These are phyloP conservation scores for Ploettnerulaceae sp. DNA, from an alignment of 2,329 filamentous ascomycete species.

Conservation along the genomic window DNA sequence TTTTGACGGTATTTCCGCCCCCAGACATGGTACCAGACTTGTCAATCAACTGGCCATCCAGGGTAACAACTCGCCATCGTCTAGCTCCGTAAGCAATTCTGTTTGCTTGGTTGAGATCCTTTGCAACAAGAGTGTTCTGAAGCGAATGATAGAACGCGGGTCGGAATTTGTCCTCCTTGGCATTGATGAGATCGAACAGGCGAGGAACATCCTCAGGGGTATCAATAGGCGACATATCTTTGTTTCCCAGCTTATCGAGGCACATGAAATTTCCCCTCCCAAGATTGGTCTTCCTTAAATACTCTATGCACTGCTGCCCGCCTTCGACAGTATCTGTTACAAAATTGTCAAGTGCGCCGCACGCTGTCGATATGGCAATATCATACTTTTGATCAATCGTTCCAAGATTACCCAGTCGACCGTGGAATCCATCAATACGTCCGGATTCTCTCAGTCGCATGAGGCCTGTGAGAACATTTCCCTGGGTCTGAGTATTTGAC, in stretches of 20 bases:
- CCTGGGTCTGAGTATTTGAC: constrained; percentile 83
- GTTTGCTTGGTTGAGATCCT: constrained; percentile 91
- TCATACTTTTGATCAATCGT: constrained; percentile 93
- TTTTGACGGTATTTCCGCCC: constrained; percentile 85
- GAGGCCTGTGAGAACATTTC: constrained; percentile 84
- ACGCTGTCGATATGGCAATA: constrained; percentile 96
- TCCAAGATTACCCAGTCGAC: constrained; percentile 87
- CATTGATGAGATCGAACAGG: constrained; percentile 85
- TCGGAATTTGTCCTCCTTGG: constrained; percentile 80
- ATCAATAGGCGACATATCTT: constrained; percentile 73
- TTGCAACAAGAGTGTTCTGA: constrained; percentile 90
- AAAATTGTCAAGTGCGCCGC: constrained; percentile 86
- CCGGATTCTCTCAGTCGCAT: constrained; percentile 96
- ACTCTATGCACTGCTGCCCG: constrained; percentile 96
- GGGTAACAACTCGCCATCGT: constrained; percentile 92
- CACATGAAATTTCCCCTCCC: constrained; percentile 97
- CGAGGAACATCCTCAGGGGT: constrained; percentile 91
- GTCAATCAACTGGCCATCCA: constrained; percentile 93
- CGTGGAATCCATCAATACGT: constrained; percentile 94
- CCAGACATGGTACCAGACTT: constrained; percentile 99
- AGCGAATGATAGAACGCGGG: constrained; percentile 94
- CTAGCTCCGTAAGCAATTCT: constrained; percentile 91
- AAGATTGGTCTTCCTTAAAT: constrained; percentile 93
- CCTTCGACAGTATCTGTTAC: constrained; percentile 95
- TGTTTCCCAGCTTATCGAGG: constrained; percentile 75